Evolutionary conservation across 2,329 filamentous ascomycete genomes (phyloP).

Genomic region (Thielaviopsis euricoi): DNA sequence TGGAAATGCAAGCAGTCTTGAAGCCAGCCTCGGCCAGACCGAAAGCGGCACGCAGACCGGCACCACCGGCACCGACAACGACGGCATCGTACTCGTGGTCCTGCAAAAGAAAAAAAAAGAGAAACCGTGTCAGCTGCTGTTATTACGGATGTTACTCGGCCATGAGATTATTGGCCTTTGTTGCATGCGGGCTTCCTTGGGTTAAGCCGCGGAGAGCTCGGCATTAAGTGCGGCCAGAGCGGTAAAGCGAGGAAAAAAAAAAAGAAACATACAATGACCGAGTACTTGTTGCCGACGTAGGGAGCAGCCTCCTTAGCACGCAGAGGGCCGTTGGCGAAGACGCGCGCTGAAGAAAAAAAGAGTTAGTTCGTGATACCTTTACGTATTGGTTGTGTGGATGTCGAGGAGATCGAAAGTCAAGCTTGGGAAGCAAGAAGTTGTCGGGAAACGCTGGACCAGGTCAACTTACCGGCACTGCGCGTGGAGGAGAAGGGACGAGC

Average conservation of each 20-base stretch:
- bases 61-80: constrained; percentile 72
- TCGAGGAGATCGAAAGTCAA: background rate
- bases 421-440: background rate
- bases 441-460: background rate
- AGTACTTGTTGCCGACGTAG: constrained; percentile 78
- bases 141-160: background rate
- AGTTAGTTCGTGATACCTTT: background rate
- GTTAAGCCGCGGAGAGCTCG: background rate
- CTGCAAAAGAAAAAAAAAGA: constrained; percentile 27
- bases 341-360: constrained; percentile 42
- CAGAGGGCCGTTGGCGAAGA: constrained; percentile 72
- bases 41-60: constrained; percentile 68
- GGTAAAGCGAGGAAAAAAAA: background rate
- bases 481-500: constrained; percentile 76
- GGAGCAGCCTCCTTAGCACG: constrained; percentile 87
- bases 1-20: constrained; percentile 76
- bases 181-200: too few species aligned
- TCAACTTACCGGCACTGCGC: constrained; percentile 52
- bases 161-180: background rate
- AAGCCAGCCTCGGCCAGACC: constrained; percentile 77
- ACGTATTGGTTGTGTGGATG: background rate
- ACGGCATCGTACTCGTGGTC: constrained; percentile 98
- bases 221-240: background rate
- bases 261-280: constrained; percentile 59
- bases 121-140: background rate